These are phyloP conservation scores for Psilocybe mexicana DNA, from an alignment of 1,284 basidiomycete species.

Conservation along the genomic window DNA sequence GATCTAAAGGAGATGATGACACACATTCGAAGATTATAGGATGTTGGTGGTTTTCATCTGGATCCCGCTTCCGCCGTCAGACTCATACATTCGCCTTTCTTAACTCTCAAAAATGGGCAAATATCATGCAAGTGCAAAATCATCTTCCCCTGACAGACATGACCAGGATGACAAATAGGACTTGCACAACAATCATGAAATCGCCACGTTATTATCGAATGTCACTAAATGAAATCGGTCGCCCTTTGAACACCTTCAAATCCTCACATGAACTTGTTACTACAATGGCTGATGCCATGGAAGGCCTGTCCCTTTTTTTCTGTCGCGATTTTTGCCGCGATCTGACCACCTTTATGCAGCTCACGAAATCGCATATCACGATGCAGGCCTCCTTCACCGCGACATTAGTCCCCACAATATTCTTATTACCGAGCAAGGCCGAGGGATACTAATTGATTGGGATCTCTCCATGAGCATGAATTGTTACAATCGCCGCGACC, in stretches of 20 bases:
- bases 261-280: background rate
- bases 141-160: too few relatives aligned
- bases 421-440: background rate
- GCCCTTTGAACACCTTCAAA: background rate
- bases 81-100: too few relatives aligned
- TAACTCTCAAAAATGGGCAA: too few relatives aligned
- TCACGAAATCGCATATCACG: background rate
- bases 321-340: background rate
- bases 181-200: background rate
- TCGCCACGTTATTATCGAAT: background rate
- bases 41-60: too few relatives aligned
- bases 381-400: background rate
- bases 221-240: background rate
- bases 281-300: background rate
- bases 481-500: too few relatives aligned
- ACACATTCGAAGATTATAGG: too few relatives aligned
- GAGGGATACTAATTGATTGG: background rate
- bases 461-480: background rate
- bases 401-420: background rate
- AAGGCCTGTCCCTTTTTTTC: background rate
- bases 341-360: background rate
- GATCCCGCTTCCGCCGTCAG: too few relatives aligned
- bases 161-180: too few relatives aligned
- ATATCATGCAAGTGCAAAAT: too few relatives aligned
- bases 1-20: too few relatives aligned